Conservation (phyloP, 192 early-diverging fungal species). For the Endogone sp. region DNA sequence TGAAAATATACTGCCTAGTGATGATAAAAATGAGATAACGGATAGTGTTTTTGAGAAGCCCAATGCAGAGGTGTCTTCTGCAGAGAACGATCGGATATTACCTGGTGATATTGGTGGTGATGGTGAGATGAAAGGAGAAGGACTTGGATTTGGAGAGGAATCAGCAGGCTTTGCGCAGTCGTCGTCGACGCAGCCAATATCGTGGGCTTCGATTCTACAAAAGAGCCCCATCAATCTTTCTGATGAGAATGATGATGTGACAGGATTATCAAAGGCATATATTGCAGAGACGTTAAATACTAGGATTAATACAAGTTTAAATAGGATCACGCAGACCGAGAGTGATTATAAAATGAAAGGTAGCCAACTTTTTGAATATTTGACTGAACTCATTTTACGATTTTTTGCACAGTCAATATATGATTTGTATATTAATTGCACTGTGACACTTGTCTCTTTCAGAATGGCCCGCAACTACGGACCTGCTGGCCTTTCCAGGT, state of each 20-base stretch:
- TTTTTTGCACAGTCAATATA: not conserved
- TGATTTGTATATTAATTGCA: not conserved
- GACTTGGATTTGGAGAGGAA: not conserved
- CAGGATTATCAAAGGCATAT: not conserved
- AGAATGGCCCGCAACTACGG: constrained; percentile 27
- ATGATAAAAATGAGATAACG: not conserved
- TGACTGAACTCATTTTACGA: not conserved
- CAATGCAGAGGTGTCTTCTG: not conserved
- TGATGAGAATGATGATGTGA: not conserved
- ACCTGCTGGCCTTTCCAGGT: constrained; percentile 31
- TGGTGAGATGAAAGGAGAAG: not conserved
- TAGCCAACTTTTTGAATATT: no score
- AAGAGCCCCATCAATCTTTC: not conserved
- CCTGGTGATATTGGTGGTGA: not conserved
- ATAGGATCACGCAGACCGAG: not conserved
- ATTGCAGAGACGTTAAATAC: not conserved
- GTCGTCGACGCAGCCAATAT: not conserved
- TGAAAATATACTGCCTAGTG: not conserved
- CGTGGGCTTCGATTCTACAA: not conserved
- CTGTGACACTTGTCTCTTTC: not conserved
- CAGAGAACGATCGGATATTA: not conserved
- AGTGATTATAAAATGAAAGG: not conserved
- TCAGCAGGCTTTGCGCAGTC: not conserved
- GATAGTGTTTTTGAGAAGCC: not conserved
- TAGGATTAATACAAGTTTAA: not conserved